A percentile compares a stretch with the other conserved stretches of the same genome.
These are phyloP conservation scores for Lophiotrema nucula DNA, from an alignment of 495 filamentous ascomycete species.

Conservation along the genomic window DNA sequence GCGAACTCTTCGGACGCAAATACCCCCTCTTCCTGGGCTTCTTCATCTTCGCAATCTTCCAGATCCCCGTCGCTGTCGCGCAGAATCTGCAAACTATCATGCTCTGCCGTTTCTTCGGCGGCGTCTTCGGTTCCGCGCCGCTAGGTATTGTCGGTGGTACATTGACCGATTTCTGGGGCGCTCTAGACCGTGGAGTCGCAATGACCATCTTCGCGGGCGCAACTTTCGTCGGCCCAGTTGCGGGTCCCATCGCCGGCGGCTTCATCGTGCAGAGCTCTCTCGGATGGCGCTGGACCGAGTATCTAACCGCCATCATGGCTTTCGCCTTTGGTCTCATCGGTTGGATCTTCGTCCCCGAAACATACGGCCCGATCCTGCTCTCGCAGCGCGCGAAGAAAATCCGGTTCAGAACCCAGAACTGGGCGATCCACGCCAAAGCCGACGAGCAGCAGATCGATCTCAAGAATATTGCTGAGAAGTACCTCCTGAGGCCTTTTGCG, in stretches of 20 bases:
- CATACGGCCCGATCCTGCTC: constrained; percentile 59
- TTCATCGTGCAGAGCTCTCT: constrained; percentile 31
- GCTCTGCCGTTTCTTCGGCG: constrained; percentile 69
- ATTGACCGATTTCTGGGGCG: constrained; percentile 62
- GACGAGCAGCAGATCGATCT: constrained; percentile 67
- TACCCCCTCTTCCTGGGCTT: constrained; percentile 59
- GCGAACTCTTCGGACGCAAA: constrained; percentile 53
- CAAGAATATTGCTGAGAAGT: constrained; percentile 59
- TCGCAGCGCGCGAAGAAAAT: constrained; percentile 62
- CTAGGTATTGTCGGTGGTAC: constrained; percentile 72
- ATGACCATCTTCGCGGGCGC: constrained; percentile 70
- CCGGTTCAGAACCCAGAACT: constrained; percentile 60
- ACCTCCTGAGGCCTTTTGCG: constrained; percentile 58
- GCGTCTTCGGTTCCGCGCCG: constrained; percentile 66
- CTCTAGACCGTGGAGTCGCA: constrained; percentile 58
- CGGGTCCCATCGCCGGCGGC: constrained; percentile 44
- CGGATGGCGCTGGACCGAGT: constrained; percentile 59
- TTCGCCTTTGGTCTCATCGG: constrained; percentile 54
- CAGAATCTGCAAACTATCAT: constrained; percentile 72
- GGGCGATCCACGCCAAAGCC: constrained; percentile 65
- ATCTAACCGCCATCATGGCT: constrained; percentile 56
- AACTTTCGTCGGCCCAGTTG: constrained; percentile 59
- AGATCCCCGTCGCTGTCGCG: constrained; percentile 59
- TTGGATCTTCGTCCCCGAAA: constrained; percentile 62
- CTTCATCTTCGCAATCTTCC: constrained; percentile 65